phyloP scores from a whole-genome alignment of 192 early-diverging fungal genomes.

The Backusella westeae region DNA sequence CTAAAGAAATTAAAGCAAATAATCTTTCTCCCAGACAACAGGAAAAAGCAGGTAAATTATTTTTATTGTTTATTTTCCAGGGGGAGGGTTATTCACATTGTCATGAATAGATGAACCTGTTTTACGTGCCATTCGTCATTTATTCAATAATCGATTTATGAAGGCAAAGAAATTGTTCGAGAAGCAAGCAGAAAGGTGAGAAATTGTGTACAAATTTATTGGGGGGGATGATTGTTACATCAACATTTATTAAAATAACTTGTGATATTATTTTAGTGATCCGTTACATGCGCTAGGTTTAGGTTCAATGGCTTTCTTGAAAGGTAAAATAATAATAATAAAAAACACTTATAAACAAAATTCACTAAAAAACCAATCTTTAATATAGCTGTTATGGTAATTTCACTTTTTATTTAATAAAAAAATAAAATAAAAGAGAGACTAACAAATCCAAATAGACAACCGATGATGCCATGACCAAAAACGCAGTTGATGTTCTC shows the following conservation, averaged over 20 bases:
- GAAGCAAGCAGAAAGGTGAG: constrained; percentile 39
- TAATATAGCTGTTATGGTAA: constrained; percentile 27
- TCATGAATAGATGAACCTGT: constrained; percentile 25
- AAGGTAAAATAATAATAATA: constrained; percentile 37
- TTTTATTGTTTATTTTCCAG: background rate
- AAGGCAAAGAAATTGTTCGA: constrained; percentile 51
- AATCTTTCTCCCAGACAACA: constrained; percentile 27
- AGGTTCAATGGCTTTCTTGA: constrained; percentile 49
- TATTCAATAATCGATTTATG: constrained; percentile 55
- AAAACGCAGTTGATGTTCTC: constrained; percentile 41
- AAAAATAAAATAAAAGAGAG: background rate
- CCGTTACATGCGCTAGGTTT: constrained; percentile 52
- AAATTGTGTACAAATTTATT: background rate
- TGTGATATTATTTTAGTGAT: constrained; percentile 30
- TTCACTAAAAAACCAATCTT: background rate
- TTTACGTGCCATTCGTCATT: constrained; percentile 32
- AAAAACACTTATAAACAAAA: background rate
- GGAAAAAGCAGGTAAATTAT: constrained; percentile 21
- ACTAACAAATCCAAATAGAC: constrained; percentile 25
- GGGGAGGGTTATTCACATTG: background rate
- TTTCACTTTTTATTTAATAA: background rate
- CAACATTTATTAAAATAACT: constrained; percentile 11
- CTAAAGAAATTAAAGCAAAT: constrained; percentile 26
- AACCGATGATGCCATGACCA: constrained; percentile 40
- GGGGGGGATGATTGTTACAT: background rate